Conservation (phyloP, 2,329 filamentous ascomycete genomes). For the Lachnellula cervina region DNA sequence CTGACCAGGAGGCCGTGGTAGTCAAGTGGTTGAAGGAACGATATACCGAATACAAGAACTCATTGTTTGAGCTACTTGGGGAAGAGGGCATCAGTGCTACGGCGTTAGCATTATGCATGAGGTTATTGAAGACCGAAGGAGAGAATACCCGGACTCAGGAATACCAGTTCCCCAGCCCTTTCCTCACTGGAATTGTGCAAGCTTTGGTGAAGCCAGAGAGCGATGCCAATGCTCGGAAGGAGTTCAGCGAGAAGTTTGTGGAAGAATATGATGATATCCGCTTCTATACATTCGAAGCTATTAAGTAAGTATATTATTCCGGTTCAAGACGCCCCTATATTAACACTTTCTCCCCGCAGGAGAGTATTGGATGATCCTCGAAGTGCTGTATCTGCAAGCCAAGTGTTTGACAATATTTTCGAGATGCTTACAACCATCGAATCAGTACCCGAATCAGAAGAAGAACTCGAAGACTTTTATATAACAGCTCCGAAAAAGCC, state of each 20-base stretch:
- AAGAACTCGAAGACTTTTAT: constrained; percentile 67
- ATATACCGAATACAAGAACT: constrained; percentile 64
- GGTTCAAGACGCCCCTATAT: not conserved
- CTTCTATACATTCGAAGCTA: constrained; percentile 71
- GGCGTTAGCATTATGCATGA: constrained; percentile 75
- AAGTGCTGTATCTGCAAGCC: constrained; percentile 20
- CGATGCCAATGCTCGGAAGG: constrained; percentile 56
- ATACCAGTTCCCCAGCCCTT: constrained; percentile 63
- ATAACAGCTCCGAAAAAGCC: constrained; percentile 60
- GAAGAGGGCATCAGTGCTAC: constrained; percentile 62
- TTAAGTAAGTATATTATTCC: constrained; percentile 54
- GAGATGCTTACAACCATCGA: constrained; percentile 63
- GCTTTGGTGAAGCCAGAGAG: constrained; percentile 55
- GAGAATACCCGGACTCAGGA: constrained; percentile 56
- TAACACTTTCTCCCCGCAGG: constrained; percentile 23
- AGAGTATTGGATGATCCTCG: constrained; percentile 33
- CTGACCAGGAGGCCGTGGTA: constrained; percentile 70
- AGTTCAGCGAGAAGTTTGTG: constrained; percentile 74
- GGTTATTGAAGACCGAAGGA: constrained; percentile 74
- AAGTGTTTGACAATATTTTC: constrained; percentile 52
- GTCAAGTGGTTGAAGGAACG: constrained; percentile 73
- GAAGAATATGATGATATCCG: constrained; percentile 79
- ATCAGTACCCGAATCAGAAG: constrained; percentile 60
- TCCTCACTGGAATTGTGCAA: constrained; percentile 61
- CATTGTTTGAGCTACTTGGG: constrained; percentile 57